Evolutionary conservation across 345 rosid species (phyloP).

Genomic region (Excoecaria cochinchinensis): DNA sequence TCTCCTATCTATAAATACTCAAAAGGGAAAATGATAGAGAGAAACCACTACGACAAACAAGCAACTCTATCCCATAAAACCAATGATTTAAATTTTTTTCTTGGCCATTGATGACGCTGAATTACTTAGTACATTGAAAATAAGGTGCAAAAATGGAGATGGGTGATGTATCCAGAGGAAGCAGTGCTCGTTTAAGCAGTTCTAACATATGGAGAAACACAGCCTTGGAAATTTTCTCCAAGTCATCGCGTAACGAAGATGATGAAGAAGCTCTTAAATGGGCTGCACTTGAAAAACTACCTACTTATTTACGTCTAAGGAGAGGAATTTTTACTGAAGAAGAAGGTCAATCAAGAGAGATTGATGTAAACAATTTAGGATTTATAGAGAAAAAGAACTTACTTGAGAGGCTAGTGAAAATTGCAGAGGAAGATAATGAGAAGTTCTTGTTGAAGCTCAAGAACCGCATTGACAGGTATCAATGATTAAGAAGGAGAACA

Average conservation of each 20-base stretch:
- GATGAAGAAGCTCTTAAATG: slow-evolving; percentile 82
- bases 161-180: slow-evolving; percentile 27
- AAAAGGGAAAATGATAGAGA: not conserved
- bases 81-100: not conserved
- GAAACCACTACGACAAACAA: not conserved
- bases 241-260: slow-evolving; percentile 35
- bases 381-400: slow-evolving; percentile 66
- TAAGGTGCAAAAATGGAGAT: slow-evolving; percentile 29
- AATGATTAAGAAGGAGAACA: not conserved
- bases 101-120: not conserved
- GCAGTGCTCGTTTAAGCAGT: slow-evolving; percentile 43
- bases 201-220: slow-evolving; percentile 51
- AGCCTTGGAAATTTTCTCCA: slow-evolving; percentile 39
- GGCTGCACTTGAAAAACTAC: slow-evolving; percentile 92
- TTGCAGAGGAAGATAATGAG: slow-evolving; percentile 84
- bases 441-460: slow-evolving; percentile 79
- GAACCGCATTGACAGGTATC: slow-evolving; percentile 67
- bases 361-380: slow-evolving; percentile 64
- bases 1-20: not conserved
- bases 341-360: slow-evolving; percentile 34
- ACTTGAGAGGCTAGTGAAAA: slow-evolving; percentile 64
- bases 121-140: not conserved
- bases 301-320: slow-evolving; percentile 60
- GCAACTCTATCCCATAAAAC: not conserved
- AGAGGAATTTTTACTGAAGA: slow-evolving; percentile 67